Base-by-base conservation (phyloP, 495 filamentous ascomycete species). In the Talaromyces adpressus region DNA sequence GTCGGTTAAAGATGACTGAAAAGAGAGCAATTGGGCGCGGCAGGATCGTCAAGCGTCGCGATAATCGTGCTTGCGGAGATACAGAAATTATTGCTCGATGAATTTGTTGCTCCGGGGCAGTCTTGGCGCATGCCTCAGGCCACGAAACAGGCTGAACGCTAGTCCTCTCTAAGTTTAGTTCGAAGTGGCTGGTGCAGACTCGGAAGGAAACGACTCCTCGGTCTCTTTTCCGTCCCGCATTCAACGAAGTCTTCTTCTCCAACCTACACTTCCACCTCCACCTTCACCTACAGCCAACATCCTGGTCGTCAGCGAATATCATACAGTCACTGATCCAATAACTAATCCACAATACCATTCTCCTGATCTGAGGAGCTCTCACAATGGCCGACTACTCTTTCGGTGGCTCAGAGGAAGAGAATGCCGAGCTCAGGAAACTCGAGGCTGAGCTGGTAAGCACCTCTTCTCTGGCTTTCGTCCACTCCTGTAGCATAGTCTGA, bases 351-450 rank as follows among this genome's bases (percentile, higher is more conserved):
- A 7, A 9, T 27, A 47, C 2, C 6, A 9, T 49, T 20, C 29
- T 30, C n/a, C 18, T 8, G 45, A n/a, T 11, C 25, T 23, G 20
- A 14, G 22, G 52, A n/a, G n/a, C n/a, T 34, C 25, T n/a, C 53
- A 73, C 56, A 62, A 83, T 83, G 81, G 77, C 80, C 56, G 81
- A 90, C 69, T 85, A 87, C 71, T 80, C 79, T 68, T 93, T 86
- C 71, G 89, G 88, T 61, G 86, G 88, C 63, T 86, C 87, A 5
- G 91, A 94, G 27, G 91, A 96, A 75, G 91, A 94, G 73, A 92
- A 91, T 70, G 84, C 83, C 54, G 91, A 96, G 80, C 82, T 96
- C 64, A 87, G 83, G 77, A 89, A 90, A 74, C 83, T 94, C 18
- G 87, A 88, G 47, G 75, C 76, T 41, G 90, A 93, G 71, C 82